Evolutionary conservation across 768 basidiomycete species (phyloP).

Genomic region (Trichaptum fuscoviolaceum): DNA sequence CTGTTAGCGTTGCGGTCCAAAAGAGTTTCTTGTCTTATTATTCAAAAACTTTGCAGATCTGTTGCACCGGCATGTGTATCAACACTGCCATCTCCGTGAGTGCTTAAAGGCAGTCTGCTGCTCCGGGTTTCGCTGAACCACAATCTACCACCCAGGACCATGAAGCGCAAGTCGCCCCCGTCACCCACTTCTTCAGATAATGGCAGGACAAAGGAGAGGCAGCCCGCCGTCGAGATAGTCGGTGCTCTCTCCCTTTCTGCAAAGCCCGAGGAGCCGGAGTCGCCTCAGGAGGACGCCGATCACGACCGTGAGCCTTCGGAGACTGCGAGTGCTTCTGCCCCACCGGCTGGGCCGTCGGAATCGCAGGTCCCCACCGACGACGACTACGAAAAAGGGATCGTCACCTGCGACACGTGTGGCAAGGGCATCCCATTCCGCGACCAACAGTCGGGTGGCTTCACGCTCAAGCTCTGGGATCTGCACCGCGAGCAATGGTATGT

Average conservation of each 20-base stretch:
- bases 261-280: not conserved
- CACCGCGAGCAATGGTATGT: slow-evolving; percentile 58
- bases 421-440: slow-evolving; percentile 62
- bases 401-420: slow-evolving; percentile 62
- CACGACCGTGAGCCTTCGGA: not conserved
- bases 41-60: not conserved
- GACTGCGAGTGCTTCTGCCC: not conserved
- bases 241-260: not conserved
- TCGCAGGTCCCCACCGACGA: slow-evolving; percentile 21
- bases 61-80: not conserved
- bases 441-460: slow-evolving; percentile 56
- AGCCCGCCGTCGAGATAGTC: not conserved
- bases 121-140: not conserved
- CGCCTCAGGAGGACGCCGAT: not conserved
- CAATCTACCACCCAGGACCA: not conserved
- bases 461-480: slow-evolving; percentile 60
- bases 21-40: not conserved
- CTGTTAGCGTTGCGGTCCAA: not conserved
- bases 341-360: not conserved
- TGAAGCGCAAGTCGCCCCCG: not conserved
- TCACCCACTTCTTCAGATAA: not conserved
- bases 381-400: slow-evolving; percentile 63
- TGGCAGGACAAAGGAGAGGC: not conserved
- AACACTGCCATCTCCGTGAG: not conserved
- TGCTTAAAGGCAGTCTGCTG: not conserved